Evolutionary conservation across 129 eudicot genomes (phyloP).

Genomic region (Flaveria robusta): DNA sequence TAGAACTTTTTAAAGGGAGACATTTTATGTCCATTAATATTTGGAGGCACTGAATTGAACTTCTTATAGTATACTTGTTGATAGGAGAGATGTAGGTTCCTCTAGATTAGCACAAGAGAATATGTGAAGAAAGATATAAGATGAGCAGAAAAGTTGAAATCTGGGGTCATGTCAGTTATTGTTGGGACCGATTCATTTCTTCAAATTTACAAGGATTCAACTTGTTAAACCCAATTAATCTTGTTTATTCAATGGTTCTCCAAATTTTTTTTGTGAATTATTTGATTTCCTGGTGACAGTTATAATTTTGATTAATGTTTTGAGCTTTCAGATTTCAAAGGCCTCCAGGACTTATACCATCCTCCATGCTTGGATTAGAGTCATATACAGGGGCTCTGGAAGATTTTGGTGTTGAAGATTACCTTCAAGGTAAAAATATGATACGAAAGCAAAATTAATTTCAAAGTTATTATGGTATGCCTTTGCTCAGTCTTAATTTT

Average conservation of each 20-base stretch:
- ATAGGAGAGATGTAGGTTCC: background rate
- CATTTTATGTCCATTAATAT: background rate
- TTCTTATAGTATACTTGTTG: background rate
- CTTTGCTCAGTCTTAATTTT: conserved; percentile 6
- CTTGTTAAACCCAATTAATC: background rate
- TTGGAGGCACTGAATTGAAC: background rate
- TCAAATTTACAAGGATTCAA: background rate
- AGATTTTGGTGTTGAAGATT: conserved; percentile 82
- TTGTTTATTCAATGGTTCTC: background rate
- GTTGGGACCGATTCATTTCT: background rate
- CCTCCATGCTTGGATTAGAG: conserved; percentile 89
- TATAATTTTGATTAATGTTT: background rate
- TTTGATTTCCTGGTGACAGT: background rate
- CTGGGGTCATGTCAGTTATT: background rate
- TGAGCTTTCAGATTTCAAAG: conserved; percentile 76
- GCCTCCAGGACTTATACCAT: conserved; percentile 91
- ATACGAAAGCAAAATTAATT: background rate
- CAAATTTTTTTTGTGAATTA: background rate
- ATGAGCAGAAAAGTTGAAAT: background rate
- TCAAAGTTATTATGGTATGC: background rate
- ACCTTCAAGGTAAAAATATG: conserved; percentile 68
- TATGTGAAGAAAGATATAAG: too few relatives aligned
- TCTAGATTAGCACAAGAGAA: background rate
- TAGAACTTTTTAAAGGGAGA: background rate
- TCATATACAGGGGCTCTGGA: conserved; percentile 81